Conservation (phyloP, 208 protist species). For the Tritrichomonas musculus region DNA sequence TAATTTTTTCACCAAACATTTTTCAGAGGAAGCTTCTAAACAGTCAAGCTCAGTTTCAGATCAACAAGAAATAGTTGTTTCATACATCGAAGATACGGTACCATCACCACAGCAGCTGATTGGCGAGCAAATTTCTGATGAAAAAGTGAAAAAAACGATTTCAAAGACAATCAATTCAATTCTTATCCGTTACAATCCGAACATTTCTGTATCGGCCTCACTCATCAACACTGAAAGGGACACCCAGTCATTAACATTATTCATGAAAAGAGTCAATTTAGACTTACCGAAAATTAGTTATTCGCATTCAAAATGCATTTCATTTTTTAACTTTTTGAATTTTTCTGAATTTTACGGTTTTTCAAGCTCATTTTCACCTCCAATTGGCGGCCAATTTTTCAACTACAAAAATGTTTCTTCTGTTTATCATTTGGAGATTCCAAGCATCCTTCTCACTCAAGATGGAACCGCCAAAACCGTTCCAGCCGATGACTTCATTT, state of each 20-base stretch:
- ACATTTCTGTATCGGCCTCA: too few species aligned
- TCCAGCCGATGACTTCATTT: neutral
- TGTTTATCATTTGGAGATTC: neutral
- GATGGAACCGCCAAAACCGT: neutral
- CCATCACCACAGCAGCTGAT: neutral
- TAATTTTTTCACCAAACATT: too few species aligned
- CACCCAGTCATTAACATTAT: too few species aligned
- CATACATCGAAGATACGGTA: neutral
- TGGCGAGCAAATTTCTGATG: neutral
- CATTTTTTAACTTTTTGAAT: neutral
- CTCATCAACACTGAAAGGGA: too few species aligned
- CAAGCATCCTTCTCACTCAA: neutral
- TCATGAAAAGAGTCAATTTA: neutral
- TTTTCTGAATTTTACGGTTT: too few species aligned
- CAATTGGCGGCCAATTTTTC: neutral
- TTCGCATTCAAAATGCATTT: too few species aligned
- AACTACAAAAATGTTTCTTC: neutral
- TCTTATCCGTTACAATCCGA: neutral
- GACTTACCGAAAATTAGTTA: too few species aligned
- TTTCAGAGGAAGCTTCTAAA: too few species aligned
- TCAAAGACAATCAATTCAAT: neutral
- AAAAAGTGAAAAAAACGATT: neutral
- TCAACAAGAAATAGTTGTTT: too few species aligned
- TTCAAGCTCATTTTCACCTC: neutral
- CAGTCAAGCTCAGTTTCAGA: too few species aligned